phyloP scores from a whole-genome alignment of 148 eudicot species.

The Suaeda aralocaspica region DNA sequence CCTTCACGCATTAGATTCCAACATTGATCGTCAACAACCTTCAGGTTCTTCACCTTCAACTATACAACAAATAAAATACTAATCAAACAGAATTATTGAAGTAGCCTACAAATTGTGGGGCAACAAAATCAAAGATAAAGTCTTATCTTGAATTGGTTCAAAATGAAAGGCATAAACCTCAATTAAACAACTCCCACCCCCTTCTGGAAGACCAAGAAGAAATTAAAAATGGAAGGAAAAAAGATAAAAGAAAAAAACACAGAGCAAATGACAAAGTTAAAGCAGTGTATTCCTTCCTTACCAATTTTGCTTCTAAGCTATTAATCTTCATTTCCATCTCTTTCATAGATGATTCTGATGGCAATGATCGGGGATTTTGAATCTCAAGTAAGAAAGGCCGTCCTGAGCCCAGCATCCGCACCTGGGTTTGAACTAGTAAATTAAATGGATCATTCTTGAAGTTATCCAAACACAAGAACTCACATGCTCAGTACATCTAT shows the following conservation, averaged over 20 bases:
- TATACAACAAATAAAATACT: constrained; percentile 22
- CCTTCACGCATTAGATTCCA: constrained; percentile 99
- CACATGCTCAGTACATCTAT: constrained; percentile 70
- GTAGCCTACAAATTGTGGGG: background rate
- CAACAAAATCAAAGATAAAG: background rate
- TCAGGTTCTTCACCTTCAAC: constrained; percentile 84
- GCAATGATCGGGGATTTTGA: constrained; percentile 71
- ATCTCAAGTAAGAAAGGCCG: constrained; percentile 92
- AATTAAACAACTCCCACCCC: no score
- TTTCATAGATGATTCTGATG: constrained; percentile 56
- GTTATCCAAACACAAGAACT: constrained; percentile 20
- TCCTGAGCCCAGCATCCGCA: constrained; percentile 95
- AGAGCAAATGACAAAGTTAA: background rate
- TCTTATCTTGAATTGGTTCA: no score
- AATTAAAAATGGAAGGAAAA: background rate
- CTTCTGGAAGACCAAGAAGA: no score
- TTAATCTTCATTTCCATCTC: constrained; percentile 74
- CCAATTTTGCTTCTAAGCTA: constrained; percentile 54
- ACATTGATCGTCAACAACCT: constrained; percentile 61
- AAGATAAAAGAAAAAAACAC: background rate
- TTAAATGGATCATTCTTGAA: constrained; percentile 12
- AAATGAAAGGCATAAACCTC: no score
- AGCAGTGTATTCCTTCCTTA: constrained; percentile 21
- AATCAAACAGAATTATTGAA: background rate
- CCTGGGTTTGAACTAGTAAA: constrained; percentile 45